Evolutionary conservation across 2,329 filamentous ascomycete genomes (phyloP).

Genomic region (Penicillium aurantiogriseum): DNA sequence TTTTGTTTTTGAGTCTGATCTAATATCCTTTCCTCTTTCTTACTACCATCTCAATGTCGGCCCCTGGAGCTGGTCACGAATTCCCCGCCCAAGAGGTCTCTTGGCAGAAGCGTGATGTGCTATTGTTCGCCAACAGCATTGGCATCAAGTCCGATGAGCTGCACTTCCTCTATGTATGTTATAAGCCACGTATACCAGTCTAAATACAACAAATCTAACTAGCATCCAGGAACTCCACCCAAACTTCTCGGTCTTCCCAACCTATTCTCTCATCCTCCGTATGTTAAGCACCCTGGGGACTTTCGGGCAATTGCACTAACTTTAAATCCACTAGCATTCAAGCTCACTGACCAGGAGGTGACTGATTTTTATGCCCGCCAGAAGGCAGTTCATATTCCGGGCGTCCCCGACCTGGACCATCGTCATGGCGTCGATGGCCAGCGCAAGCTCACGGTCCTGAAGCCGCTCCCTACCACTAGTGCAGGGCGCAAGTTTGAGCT

Average conservation of each 20-base stretch:
- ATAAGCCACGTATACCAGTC: slow-evolving; percentile 1
- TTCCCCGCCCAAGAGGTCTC: slow-evolving; percentile 73
- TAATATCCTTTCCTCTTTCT: not conserved
- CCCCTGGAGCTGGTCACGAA: slow-evolving; percentile 68
- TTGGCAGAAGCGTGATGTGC: slow-evolving; percentile 83
- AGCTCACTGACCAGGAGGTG: slow-evolving; percentile 71
- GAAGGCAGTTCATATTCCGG: slow-evolving; percentile 65
- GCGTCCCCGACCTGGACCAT: slow-evolving; percentile 72
- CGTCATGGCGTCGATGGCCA: slow-evolving; percentile 78
- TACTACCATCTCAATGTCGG: slow-evolving; percentile 39
- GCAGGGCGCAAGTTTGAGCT: slow-evolving; percentile 72
- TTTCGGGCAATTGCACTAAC: slow-evolving; percentile 33
- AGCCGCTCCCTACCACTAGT: slow-evolving; percentile 70
- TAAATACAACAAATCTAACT: not conserved
- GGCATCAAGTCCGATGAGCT: slow-evolving; percentile 82
- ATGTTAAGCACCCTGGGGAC: slow-evolving; percentile 31
- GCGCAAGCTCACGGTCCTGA: slow-evolving; percentile 73
- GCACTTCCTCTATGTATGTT: slow-evolving; percentile 80
- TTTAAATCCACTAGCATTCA: slow-evolving; percentile 60
- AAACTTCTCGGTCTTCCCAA: slow-evolving; percentile 83
- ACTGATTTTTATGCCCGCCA: slow-evolving; percentile 79
- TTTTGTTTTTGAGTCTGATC: not conserved
- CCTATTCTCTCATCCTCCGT: slow-evolving; percentile 79
- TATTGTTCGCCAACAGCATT: slow-evolving; percentile 89
- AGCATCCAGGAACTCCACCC: slow-evolving; percentile 73